Evolutionary conservation across 306 rosid genomes (phyloP).

Genomic region (Quercus agrifolia): DNA sequence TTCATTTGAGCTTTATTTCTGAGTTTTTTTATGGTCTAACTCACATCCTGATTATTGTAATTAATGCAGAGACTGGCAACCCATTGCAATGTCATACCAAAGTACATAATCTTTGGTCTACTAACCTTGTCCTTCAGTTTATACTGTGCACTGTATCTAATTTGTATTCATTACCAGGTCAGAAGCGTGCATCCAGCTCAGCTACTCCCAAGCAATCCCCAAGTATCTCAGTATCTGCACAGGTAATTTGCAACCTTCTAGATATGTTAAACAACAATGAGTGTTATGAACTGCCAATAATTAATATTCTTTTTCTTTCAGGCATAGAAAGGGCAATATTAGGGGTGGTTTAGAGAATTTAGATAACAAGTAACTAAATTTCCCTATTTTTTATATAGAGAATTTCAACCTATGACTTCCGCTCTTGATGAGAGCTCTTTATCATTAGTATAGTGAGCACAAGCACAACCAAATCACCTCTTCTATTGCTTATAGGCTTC

Average conservation of each 20-base stretch:
- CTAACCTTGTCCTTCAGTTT: not conserved
- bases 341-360: too few species aligned
- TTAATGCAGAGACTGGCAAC: slow-evolving; percentile 49
- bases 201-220: slow-evolving; percentile 69
- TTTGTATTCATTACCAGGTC: slow-evolving; percentile 33
- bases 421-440: too few species aligned
- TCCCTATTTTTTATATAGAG: too few species aligned
- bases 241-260: slow-evolving; percentile 37
- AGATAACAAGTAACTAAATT: too few species aligned
- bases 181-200: slow-evolving; percentile 45
- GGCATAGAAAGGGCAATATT: slow-evolving; percentile 58
- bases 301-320: slow-evolving; percentile 10
- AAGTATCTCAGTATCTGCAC: slow-evolving; percentile 56
- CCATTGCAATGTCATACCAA: slow-evolving; percentile 51
- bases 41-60: slow-evolving; percentile 18
- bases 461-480: too few species aligned
- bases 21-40: slow-evolving; percentile 6
- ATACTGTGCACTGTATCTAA: not conserved
- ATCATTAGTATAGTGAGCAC: too few species aligned
- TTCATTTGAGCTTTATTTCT: not conserved
- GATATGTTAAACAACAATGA: not conserved
- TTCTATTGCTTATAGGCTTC: too few species aligned
- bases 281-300: not conserved
- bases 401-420: too few species aligned
- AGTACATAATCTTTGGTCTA: slow-evolving; percentile 29